These are phyloP conservation scores for Vanrija pseudolonga DNA, from an alignment of 1,284 basidiomycete genomes.

Conservation along the genomic window DNA sequence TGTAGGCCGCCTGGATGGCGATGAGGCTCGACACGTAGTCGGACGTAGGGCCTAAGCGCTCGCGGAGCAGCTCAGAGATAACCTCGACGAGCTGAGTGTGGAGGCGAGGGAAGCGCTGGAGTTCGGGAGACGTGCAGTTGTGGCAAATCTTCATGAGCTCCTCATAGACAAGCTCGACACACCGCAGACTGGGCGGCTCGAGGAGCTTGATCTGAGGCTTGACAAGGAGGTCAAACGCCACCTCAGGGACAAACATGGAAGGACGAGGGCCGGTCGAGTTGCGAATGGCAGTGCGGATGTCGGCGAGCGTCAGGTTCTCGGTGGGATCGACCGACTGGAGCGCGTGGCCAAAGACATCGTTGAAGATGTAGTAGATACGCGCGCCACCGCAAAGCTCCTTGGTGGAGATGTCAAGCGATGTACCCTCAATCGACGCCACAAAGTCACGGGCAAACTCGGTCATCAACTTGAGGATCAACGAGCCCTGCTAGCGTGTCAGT, in stretches of 20 bases:
- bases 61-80: constrained; percentile 92
- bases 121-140: constrained; percentile 87
- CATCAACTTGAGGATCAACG: constrained; percentile 89
- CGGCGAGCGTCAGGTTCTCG: constrained; percentile 83
- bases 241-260: constrained; percentile 93
- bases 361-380: constrained; percentile 99
- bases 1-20: constrained; percentile 96
- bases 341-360: constrained; percentile 94
- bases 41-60: constrained; percentile 91
- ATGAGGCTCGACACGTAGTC: constrained; percentile 96
- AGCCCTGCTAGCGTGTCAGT: constrained; percentile 60
- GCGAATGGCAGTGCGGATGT: constrained; percentile 96
- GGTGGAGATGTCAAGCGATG: constrained; percentile 93
- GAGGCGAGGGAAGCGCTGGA: constrained; percentile 92
- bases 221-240: constrained; percentile 94
- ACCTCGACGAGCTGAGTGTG: constrained; percentile 94
- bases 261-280: constrained; percentile 97
- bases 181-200: constrained; percentile 87
- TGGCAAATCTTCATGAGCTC: constrained; percentile 99
- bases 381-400: constrained; percentile 98
- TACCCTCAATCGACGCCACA: constrained; percentile 95
- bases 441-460: constrained; percentile 99
- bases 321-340: constrained; percentile 87
- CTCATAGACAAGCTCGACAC: constrained; percentile 97
- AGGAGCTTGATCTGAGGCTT: constrained; percentile 98